These are phyloP conservation scores for Diutina mesorugosa DNA, from an alignment of 1,139 yeast genomes.

Conservation along the genomic window DNA sequence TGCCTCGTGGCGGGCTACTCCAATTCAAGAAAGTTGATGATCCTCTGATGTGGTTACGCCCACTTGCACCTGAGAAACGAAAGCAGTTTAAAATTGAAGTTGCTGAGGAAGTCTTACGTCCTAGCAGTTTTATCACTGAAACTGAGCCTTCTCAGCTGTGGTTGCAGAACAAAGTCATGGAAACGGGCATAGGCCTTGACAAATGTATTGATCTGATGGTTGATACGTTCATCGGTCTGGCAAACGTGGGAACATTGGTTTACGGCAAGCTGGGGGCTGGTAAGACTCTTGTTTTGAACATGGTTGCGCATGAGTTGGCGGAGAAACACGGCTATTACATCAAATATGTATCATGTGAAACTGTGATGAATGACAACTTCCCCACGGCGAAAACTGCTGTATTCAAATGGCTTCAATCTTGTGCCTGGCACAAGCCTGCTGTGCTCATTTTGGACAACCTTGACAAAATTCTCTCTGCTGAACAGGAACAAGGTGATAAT, in stretches of 20 bases:
- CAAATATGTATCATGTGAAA: slow-evolving; percentile 40
- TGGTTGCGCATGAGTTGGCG: slow-evolving; percentile 24
- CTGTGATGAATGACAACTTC: slow-evolving; percentile 16
- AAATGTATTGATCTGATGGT: slow-evolving; percentile 25
- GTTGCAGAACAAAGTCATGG: slow-evolving; percentile 21
- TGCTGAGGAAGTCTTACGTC: slow-evolving; percentile 41
- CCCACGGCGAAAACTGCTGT: slow-evolving; percentile 15
- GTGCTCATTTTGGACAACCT: slow-evolving; percentile 67
- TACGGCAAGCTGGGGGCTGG: slow-evolving; percentile 79
- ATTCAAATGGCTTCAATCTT: slow-evolving; percentile 39
- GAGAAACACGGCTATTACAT: slow-evolving; percentile 26
- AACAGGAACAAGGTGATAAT: slow-evolving; percentile 56
- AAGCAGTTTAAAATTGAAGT: slow-evolving; percentile 25
- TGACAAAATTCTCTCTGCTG: slow-evolving; percentile 66
- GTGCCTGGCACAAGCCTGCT: slow-evolving; percentile 75
- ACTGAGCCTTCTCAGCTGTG: slow-evolving; percentile 4
- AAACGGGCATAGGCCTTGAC: slow-evolving; percentile 33
- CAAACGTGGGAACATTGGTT: slow-evolving; percentile 40
- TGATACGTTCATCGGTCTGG: slow-evolving; percentile 31
- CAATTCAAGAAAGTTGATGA: slow-evolving; percentile 36
- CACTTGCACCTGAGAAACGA: slow-evolving; percentile 11
- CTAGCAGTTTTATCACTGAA: slow-evolving; percentile 29
- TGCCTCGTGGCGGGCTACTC: slow-evolving; percentile 55
- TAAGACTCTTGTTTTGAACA: slow-evolving; percentile 43
- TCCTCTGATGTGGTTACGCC: slow-evolving; percentile 31